Evolutionary conservation across 1,284 basidiomycete species (phyloP).

Genomic region (Austroboletus novae-zelandiae): DNA sequence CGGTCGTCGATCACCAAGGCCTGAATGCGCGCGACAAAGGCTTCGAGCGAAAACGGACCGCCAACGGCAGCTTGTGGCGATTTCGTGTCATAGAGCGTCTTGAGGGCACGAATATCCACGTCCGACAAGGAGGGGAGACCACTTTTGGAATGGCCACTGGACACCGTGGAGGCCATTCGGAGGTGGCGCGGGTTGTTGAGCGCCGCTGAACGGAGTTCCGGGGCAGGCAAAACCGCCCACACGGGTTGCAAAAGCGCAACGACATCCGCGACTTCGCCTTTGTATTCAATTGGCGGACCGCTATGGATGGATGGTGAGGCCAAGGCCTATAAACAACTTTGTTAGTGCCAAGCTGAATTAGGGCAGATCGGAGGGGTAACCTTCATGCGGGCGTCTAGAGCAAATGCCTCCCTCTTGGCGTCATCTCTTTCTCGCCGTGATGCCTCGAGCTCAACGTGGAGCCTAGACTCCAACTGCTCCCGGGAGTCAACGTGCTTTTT

Average conservation of each 20-base stretch:
- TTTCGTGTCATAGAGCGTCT: slow-evolving; percentile 61
- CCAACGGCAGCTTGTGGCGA: slow-evolving; percentile 38
- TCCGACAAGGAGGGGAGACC: slow-evolving; percentile 61
- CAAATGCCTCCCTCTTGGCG: slow-evolving; percentile 43
- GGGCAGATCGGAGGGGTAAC: slow-evolving; percentile 29
- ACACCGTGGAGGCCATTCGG: slow-evolving; percentile 40
- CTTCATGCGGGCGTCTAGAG: slow-evolving; percentile 44
- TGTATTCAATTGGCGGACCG: slow-evolving; percentile 40
- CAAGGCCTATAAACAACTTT: slow-evolving; percentile 17
- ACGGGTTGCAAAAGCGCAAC: slow-evolving; percentile 64
- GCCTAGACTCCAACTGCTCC: slow-evolving; percentile 50
- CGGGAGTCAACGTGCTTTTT: slow-evolving; percentile 47
- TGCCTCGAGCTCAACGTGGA: slow-evolving; percentile 56
- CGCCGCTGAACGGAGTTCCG: slow-evolving; percentile 69
- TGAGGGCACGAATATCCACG: slow-evolving; percentile 75
- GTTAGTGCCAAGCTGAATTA: slow-evolving; percentile 5
- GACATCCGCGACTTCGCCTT: slow-evolving; percentile 56
- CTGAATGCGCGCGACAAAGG: slow-evolving; percentile 73
- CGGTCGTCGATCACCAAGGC: slow-evolving; percentile 79
- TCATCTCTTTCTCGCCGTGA: slow-evolving; percentile 54
- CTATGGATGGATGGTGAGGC: slow-evolving; percentile 21
- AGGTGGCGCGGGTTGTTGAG: slow-evolving; percentile 50
- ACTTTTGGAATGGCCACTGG: slow-evolving; percentile 30
- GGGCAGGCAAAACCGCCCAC: slow-evolving; percentile 80
- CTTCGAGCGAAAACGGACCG: slow-evolving; percentile 60